Base-by-base conservation (phyloP, 495 filamentous ascomycete species). In the Penicillium cinerascens region DNA sequence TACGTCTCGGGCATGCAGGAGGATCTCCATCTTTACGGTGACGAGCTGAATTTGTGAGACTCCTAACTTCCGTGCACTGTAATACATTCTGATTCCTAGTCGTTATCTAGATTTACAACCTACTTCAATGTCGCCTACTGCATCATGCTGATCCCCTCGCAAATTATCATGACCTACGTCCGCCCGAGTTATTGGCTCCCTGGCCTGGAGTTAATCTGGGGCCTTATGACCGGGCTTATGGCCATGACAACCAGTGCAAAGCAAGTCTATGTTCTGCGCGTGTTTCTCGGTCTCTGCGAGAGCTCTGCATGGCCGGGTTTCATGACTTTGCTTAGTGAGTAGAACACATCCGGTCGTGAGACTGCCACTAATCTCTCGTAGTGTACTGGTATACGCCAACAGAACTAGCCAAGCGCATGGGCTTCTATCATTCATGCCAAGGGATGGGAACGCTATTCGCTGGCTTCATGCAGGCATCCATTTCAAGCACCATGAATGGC, bases 111-210 rank as follows among this genome's bases (percentile, higher is more conserved):
- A 27, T 66, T 78, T 58, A 71, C 67, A 16, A 79, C 76, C 1
- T 75, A 69, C 41, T 86, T 78, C 68, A 85, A 80, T 8, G 75
- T 77, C 37, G 83, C 82, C 8, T 81, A 83, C 58, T 76, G 84
- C n/a, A 60, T 84, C 16, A 82, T 81, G 51, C 67, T 83, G 49
- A 76, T 85, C 29, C 82, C 82, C 2, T 77, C 76, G 15, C 77
- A 82, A 55, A 69, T 84, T 20, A 74, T 84, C 47, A 55, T 84
- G 27, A 80, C 76, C 5, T 65, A 69, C 15, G 58, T 84, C 15
- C 75, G 80, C 0, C 82, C 80, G 6, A 79, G 76, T 2, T 73
- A 75, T 43, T 81, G 75, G 74, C 76, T 86, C 4, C 81, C 82
- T 0, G 66, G 76, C 3, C 64, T 78, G 29, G 80, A 84, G 55